Evolutionary conservation across 441 rosid genomes (phyloP).

Genomic region (Aquilaria agallochum): DNA sequence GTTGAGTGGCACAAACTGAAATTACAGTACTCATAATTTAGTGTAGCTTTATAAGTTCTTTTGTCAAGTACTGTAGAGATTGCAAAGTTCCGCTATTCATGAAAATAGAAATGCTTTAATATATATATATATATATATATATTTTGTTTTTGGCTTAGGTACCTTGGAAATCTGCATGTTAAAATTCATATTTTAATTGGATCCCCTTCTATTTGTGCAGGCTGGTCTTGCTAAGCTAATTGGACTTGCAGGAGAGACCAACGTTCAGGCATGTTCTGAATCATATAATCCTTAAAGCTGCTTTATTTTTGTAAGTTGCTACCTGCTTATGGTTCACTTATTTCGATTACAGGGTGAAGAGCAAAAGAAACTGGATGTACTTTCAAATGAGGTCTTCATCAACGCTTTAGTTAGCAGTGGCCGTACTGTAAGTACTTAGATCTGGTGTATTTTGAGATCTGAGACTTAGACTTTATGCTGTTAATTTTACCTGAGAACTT

Average conservation of each 20-base stretch:
- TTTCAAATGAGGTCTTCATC: constrained; percentile 87
- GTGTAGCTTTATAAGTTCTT: too few relatives aligned
- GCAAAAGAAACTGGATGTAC: constrained; percentile 97
- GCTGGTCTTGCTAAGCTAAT: constrained; percentile 95
- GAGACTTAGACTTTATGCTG: neutral
- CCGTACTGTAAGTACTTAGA: constrained; percentile 68
- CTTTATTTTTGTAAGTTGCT: neutral
- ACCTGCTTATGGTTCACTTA: neutral
- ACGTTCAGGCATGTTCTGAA: constrained; percentile 60
- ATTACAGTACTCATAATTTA: too few relatives aligned
- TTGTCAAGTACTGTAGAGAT: too few relatives aligned
- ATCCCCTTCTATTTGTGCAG: constrained; percentile 31
- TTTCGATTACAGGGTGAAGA: constrained; percentile 73
- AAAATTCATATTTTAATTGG: too few relatives aligned
- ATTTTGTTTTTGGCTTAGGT: too few relatives aligned
- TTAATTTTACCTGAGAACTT: constrained; percentile 5
- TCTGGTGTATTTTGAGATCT: neutral
- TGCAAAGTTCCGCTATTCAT: too few relatives aligned
- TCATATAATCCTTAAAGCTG: neutral
- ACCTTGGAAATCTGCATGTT: too few relatives aligned
- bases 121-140: too few relatives aligned
- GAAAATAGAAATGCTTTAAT: too few relatives aligned
- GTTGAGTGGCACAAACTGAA: too few relatives aligned
- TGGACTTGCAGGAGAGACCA: constrained; percentile 98
- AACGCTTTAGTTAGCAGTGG: constrained; percentile 98